Conservation (phyloP, 1,284 basidiomycete species). For the Apiotrichum montevideense region DNA sequence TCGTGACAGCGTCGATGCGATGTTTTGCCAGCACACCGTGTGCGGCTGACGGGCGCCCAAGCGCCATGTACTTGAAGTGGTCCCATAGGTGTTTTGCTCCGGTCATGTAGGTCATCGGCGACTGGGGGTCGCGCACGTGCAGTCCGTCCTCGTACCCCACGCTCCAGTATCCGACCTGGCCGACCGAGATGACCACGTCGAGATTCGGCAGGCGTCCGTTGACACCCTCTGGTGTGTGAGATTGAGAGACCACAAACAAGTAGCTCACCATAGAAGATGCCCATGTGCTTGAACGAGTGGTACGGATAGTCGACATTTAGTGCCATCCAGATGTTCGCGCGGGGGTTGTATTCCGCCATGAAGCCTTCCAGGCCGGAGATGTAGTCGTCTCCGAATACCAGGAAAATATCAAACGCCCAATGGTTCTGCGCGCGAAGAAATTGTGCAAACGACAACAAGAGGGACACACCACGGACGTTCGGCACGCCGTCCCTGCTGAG, state of each 20-base stretch:
- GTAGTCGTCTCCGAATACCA: conserved; percentile 83
- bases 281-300: conserved; percentile 90
- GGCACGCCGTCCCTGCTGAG: conserved; percentile 52
- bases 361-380: conserved; percentile 89
- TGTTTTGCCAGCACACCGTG: conserved; percentile 54
- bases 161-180: conserved; percentile 64
- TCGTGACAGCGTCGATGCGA: conserved; percentile 86
- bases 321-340: conserved; percentile 85
- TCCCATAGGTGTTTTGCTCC: conserved; percentile 31
- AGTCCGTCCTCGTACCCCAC: conserved; percentile 66
- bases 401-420: conserved; percentile 90
- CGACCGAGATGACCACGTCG: conserved; percentile 81
- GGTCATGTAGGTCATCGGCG: conserved; percentile 13
- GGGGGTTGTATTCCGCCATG: conserved; percentile 76
- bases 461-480: conserved; percentile 83
- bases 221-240: conserved; percentile 66
- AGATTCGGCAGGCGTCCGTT: conserved; percentile 95
- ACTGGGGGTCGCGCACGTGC: conserved; percentile 58
- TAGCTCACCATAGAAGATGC: conserved; percentile 74
- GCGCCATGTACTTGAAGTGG: conserved; percentile 38
- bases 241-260: not conserved
- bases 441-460: conserved; percentile 69
- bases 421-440: conserved; percentile 81
- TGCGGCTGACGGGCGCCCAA: conserved; percentile 45
- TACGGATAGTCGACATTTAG: conserved; percentile 92